Percentiles rank a stretch among this genome's conserved stretches.
These are phyloP conservation scores for Cryoendolithus antarcticus DNA, from an alignment of 2,329 filamentous ascomycete species.

Conservation along the genomic window DNA sequence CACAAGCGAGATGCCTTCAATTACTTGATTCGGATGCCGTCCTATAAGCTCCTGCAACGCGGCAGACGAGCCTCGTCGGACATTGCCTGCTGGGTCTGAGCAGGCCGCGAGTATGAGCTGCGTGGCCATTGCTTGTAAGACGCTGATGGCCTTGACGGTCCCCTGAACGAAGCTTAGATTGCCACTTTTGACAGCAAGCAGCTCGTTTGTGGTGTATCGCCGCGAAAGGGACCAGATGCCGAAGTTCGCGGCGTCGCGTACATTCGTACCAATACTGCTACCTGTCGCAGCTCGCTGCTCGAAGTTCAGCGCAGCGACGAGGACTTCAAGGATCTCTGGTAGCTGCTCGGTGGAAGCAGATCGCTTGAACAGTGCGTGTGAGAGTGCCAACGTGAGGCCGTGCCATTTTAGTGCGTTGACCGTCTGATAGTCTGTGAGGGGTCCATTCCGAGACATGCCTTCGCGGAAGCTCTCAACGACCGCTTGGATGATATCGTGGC, in stretches of 20 bases:
- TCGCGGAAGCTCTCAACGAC: constrained; percentile 59
- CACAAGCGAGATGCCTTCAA: constrained; percentile 71
- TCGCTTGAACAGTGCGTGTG: constrained; percentile 73
- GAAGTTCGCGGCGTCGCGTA: constrained; percentile 90
- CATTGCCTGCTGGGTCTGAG: constrained; percentile 84
- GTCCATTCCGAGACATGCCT: constrained; percentile 42
- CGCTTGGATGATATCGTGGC: constrained; percentile 73
- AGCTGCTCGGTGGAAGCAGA: constrained; percentile 63
- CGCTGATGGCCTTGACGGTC: constrained; percentile 8
- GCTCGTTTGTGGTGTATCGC: constrained; percentile 69
- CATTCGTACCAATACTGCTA: constrained; percentile 74
- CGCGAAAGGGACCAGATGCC: constrained; percentile 87
- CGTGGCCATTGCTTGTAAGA: constrained; percentile 58
- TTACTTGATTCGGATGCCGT: constrained; percentile 74
- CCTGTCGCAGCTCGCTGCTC: constrained; percentile 80
- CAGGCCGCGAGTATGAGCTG: constrained; percentile 73
- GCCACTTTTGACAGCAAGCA: constrained; percentile 47
- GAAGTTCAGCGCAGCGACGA: constrained; percentile 72
- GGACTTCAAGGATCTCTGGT: constrained; percentile 59
- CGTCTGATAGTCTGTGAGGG: constrained; percentile 49
- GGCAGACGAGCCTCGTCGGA: constrained; percentile 81
- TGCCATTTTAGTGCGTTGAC: constrained; percentile 85
- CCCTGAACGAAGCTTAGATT: constrained; percentile 3
- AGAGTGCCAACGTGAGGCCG: constrained; percentile 74
- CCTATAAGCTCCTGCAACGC: constrained; percentile 90